Conservation (phyloP, 2,329 filamentous ascomycete genomes). For the Stagonosporopsis chrysanthemi region DNA sequence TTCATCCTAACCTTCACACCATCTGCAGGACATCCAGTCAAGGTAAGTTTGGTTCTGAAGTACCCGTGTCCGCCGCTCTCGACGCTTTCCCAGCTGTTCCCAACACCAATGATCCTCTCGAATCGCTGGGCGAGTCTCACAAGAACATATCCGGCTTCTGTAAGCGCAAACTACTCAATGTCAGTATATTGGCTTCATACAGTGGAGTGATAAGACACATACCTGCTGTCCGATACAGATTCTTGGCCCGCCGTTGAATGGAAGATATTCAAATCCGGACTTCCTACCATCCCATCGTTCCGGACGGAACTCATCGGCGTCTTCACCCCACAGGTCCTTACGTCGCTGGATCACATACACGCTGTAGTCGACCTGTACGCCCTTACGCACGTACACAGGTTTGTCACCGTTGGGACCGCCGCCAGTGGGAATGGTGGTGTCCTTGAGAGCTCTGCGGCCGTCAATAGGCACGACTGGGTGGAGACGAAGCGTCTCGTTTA, state of each 20-base stretch:
- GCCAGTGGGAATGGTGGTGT: constrained; percentile 47
- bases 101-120: constrained; percentile 35
- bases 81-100: constrained; percentile 37
- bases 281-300: constrained; percentile 47
- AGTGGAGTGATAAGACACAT: not conserved
- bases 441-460: constrained; percentile 36
- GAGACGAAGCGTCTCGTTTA: constrained; percentile 47
- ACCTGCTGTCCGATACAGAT: constrained; percentile 43
- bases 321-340: constrained; percentile 48
- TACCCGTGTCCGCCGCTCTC: constrained; percentile 37
- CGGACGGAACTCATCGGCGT: constrained; percentile 47
- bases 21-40: constrained; percentile 42
- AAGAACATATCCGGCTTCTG: constrained; percentile 40
- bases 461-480: constrained; percentile 47
- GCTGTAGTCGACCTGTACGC: constrained; percentile 33
- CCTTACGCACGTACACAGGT: constrained; percentile 47
- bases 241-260: constrained; percentile 45
- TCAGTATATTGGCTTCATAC: not conserved
- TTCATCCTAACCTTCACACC: constrained; percentile 44
- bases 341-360: constrained; percentile 46
- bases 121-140: constrained; percentile 40
- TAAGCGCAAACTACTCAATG: constrained; percentile 35
- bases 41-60: constrained; percentile 30
- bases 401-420: constrained; percentile 45
- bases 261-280: constrained; percentile 43